Percentiles rank a stretch among this genome's conserved stretches.
These are phyloP conservation scores for Amanita subjunquillea DNA, from an alignment of 768 basidiomycete genomes.

Conservation along the genomic window DNA sequence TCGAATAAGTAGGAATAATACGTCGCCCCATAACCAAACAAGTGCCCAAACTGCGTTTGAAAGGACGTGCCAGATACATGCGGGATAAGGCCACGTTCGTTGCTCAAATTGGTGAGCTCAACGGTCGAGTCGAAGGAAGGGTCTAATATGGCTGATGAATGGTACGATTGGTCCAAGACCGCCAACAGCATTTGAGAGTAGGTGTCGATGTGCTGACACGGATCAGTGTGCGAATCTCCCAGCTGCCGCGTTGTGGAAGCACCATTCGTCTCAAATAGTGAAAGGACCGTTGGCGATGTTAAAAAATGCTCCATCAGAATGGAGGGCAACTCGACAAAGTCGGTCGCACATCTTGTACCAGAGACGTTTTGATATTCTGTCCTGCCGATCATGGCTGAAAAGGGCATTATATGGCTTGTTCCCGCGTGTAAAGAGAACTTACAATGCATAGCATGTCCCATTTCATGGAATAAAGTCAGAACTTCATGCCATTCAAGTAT, in stretches of 20 bases:
- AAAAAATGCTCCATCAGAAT: constrained; percentile 99
- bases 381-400: constrained; percentile 83
- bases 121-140: constrained; percentile 65
- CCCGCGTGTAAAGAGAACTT: constrained; percentile 21
- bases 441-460: constrained; percentile 99
- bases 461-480: constrained; percentile 92
- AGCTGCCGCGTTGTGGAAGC: constrained; percentile 33
- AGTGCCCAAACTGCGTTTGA: constrained; percentile 93
- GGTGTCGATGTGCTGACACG: constrained; percentile 78
- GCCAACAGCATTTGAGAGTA: constrained; percentile 88
- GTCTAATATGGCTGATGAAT: constrained; percentile 53
- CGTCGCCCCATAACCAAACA: constrained; percentile 94
- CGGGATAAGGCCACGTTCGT: constrained; percentile 70
- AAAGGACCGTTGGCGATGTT: constrained; percentile 71
- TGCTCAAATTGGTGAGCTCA: constrained; percentile 49
- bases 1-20: constrained; percentile 98
- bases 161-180: constrained; percentile 81
- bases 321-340: constrained; percentile 96
- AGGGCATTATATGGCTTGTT: not conserved
- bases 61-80: constrained; percentile 80
- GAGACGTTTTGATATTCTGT: constrained; percentile 98
- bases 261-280: constrained; percentile 57
- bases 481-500: constrained; percentile 89
- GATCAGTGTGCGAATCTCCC: constrained; percentile 64
- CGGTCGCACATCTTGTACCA: constrained; percentile 95